Conservation (phyloP, 2,329 filamentous ascomycete genomes). For the Plectosphaerella sp. region DNA sequence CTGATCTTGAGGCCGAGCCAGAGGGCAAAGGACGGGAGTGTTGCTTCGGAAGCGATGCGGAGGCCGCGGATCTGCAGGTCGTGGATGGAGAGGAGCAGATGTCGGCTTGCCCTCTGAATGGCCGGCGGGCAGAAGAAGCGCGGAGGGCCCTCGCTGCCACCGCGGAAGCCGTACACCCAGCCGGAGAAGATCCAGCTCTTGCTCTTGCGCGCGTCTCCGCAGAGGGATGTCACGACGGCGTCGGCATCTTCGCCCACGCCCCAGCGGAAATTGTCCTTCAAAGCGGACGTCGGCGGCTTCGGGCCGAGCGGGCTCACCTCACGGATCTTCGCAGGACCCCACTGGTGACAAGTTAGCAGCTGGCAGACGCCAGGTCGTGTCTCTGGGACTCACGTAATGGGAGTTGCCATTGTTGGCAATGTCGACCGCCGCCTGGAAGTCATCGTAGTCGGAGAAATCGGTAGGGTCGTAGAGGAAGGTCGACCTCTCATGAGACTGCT, state of each 20-base stretch:
- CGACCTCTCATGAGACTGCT: conserved; percentile 71
- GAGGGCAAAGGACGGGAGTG: conserved; percentile 27
- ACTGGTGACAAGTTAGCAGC: conserved; percentile 8
- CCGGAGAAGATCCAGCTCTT: conserved; percentile 24
- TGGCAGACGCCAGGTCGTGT: background rate
- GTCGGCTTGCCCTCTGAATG: conserved; percentile 24
- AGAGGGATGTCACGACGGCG: conserved; percentile 22
- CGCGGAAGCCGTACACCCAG: conserved; percentile 23
- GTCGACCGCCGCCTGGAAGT: conserved; percentile 63
- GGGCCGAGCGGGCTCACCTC: conserved; percentile 24
- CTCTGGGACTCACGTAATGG: conserved; percentile 7
- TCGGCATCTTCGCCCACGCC: conserved; percentile 29
- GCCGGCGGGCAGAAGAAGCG: conserved; percentile 31
- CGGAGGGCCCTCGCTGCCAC: conserved; percentile 16
- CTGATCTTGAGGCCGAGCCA: conserved; percentile 33
- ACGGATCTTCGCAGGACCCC: conserved; percentile 22
- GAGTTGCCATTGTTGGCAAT: conserved; percentile 18
- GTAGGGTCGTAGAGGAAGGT: conserved; percentile 72
- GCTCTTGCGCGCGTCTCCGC: conserved; percentile 19
- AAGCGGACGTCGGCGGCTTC: conserved; percentile 15
- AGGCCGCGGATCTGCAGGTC: conserved; percentile 24
- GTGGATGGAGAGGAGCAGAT: conserved; percentile 25
- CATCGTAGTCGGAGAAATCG: conserved; percentile 65
- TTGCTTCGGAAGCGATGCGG: conserved; percentile 26
- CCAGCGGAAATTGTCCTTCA: conserved; percentile 23